Base-by-base conservation (phyloP, 441 rosid genomes). In the Viola pubescens region DNA sequence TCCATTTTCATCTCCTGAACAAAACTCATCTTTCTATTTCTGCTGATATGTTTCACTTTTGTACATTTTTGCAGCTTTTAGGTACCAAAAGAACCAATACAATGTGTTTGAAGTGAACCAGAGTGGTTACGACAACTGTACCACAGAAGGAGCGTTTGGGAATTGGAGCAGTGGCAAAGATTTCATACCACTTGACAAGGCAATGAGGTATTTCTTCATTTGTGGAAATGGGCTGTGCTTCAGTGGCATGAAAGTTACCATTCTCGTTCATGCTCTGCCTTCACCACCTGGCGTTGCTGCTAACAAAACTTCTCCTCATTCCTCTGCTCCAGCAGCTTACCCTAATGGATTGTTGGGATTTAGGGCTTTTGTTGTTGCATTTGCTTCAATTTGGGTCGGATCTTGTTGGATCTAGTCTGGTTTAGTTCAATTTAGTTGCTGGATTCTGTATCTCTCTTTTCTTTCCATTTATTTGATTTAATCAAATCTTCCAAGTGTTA, bases 101-200 rank as follows among this genome's bases (percentile, higher is more conserved):
- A 84, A 77, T 69, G 94, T 86, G 65, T 86, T 86, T 70, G 59
- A 74, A 75, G 94, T 86, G 82, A 86, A 86, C 77, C 79, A 81
- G 65, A 86, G 81, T 8, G 89, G 94, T 4, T 86, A 86, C 67
- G 85, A 82, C 75, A 84, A 84, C 78, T 86, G 94, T 77, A 82
- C 90, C 16, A 87, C 84, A 7, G 88, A 82, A 4, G 85, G 88
- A 38, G 89, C 88, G 2, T 2, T 57, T 3, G 83, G 89, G 43
- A 82, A 83, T 56, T 82, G 89, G 90, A 87, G 73, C 61, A 80
- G 88, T 39, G 94, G 90, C 70, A 84, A 84, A 67, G 94, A 86
- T 62, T 86, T 86, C 66, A 73, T 86, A 52, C 76, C 12, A 52
- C 86, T 86, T 14, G 16, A 76, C 63, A 55, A 79, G 68, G 56